Evolutionary conservation across 1,284 basidiomycete genomes (phyloP).

Genomic region (Phaffia rhodozyma): DNA sequence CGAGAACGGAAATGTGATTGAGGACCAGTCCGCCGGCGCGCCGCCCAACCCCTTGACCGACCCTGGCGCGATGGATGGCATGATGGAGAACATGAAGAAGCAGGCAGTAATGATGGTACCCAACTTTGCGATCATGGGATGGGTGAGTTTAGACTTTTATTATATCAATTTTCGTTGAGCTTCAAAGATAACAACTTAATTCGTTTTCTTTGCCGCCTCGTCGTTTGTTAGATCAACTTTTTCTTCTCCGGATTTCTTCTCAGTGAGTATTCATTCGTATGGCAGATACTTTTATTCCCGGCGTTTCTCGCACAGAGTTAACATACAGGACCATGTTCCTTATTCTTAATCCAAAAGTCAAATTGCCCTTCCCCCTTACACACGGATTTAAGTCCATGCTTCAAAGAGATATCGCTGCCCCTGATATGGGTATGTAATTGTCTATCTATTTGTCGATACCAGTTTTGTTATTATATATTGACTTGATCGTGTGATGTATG

Average conservation of each 20-base stretch:
- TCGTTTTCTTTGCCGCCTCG: neutral
- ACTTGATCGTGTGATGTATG: neutral
- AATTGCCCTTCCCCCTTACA: conserved; percentile 92
- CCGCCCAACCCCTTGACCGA: conserved; percentile 60
- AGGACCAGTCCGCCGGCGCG: conserved; percentile 38
- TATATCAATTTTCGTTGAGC: no score
- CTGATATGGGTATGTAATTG: conserved; percentile 52
- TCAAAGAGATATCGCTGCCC: conserved; percentile 87
- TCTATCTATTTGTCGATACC: neutral
- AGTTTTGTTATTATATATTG: neutral
- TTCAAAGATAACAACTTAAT: neutral
- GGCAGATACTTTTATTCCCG: conserved; percentile 2
- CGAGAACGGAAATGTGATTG: conserved; percentile 30
- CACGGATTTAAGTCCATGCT: conserved; percentile 98
- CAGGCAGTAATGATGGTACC: conserved; percentile 92
- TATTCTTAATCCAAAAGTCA: conserved; percentile 47
- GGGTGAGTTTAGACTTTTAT: conserved; percentile 81
- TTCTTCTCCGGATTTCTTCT: neutral
- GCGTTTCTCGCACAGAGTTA: neutral
- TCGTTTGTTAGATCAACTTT: neutral
- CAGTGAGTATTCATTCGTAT: neutral
- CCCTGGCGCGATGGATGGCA: conserved; percentile 85
- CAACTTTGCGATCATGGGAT: conserved; percentile 98
- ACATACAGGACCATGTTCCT: neutral
- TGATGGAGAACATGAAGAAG: conserved; percentile 99